Evolutionary conservation across 1,139 yeast genomes (phyloP).

Genomic region (Blastobotrys proliferans): DNA sequence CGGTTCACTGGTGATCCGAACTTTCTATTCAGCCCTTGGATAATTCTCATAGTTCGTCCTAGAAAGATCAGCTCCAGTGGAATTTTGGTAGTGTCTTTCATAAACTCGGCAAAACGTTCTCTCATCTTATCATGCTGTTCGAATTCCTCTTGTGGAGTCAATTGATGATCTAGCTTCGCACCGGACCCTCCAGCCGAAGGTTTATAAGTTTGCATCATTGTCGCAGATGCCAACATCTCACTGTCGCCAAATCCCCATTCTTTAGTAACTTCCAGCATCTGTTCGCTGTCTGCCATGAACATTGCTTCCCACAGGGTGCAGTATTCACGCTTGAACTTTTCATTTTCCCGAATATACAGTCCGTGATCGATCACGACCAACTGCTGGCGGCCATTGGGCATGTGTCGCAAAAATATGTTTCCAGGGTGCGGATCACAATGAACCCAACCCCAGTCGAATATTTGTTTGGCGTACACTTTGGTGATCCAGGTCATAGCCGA

Average conservation of each 20-base stretch:
- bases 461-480: conserved; percentile 59
- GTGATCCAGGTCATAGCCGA: conserved; percentile 51
- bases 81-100: conserved; percentile 59
- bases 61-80: conserved; percentile 65
- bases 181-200: not conserved
- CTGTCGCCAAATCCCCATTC: conserved; percentile 72
- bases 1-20: conserved; percentile 74
- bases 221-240: conserved; percentile 59
- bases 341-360: conserved; percentile 53
- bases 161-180: conserved; percentile 7
- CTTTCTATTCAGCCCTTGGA: conserved; percentile 62
- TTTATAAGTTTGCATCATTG: conserved; percentile 48
- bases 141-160: conserved; percentile 31
- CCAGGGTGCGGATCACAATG: conserved; percentile 89
- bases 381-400: conserved; percentile 41
- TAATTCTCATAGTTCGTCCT: conserved; percentile 68
- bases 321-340: conserved; percentile 53
- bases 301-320: conserved; percentile 60
- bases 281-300: conserved; percentile 49
- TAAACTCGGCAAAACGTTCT: conserved; percentile 44
- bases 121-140: conserved; percentile 39
- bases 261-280: conserved; percentile 47
- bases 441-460: conserved; percentile 69
- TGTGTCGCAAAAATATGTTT: conserved; percentile 53
- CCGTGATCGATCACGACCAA: conserved; percentile 76